A percentile compares a stretch with the other conserved stretches of the same genome.
phyloP scores from a whole-genome alignment of 306 rosid species.

The Malus asiatica region DNA sequence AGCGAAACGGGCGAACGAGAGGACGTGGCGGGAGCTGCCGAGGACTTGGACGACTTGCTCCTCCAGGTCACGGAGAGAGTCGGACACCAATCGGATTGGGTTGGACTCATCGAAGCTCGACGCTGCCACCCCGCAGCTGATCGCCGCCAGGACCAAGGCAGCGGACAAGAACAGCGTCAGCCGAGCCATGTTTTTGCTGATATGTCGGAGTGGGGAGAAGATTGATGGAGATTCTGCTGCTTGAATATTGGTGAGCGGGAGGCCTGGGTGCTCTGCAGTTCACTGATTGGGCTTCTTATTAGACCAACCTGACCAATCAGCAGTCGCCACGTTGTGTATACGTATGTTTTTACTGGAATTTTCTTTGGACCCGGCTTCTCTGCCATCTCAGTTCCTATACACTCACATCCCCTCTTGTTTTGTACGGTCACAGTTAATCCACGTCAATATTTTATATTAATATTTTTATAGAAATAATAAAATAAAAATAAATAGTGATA shows the following conservation, averaged over 20 bases:
- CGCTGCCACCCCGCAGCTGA: slow-evolving; percentile 36
- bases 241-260: not conserved
- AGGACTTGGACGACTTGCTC: slow-evolving; percentile 42
- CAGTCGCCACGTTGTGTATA: not conserved
- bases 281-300: not conserved
- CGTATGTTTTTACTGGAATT: not conserved
- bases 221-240: not conserved
- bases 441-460: no score
- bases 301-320: not conserved
- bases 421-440: no score
- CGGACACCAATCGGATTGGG: slow-evolving; percentile 57
- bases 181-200: slow-evolving; percentile 44
- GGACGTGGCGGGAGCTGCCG: slow-evolving; percentile 48
- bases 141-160: slow-evolving; percentile 16
- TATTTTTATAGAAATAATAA: no score
- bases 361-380: no score
- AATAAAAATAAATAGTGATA: no score
- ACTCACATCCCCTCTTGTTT: no score
- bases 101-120: slow-evolving; percentile 65
- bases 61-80: slow-evolving; percentile 43
- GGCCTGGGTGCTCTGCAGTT: not conserved
- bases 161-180: slow-evolving; percentile 19
- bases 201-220: not conserved
- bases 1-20: slow-evolving; percentile 77
- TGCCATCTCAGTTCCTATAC: no score